Evolutionary conservation across 1,139 yeast species (phyloP).

Genomic region (Torulaspora globosa): DNA sequence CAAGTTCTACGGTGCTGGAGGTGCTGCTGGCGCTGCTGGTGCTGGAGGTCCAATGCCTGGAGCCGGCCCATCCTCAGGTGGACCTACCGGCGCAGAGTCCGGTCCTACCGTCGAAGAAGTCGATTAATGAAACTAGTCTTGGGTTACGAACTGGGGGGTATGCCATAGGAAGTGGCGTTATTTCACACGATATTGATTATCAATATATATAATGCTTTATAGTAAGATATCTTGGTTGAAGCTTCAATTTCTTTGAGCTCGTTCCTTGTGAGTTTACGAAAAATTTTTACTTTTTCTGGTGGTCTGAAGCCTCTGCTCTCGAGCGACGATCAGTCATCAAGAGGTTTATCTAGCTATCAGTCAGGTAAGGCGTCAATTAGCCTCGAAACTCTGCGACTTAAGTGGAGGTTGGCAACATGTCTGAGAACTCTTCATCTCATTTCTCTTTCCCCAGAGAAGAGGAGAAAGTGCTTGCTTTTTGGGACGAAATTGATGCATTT

Average conservation of each 20-base stretch:
- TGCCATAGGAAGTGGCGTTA: no score
- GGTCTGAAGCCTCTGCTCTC: background rate
- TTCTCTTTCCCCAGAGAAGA: conserved; percentile 80
- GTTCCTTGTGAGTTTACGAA: conserved; percentile 1
- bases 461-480: conserved; percentile 67
- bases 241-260: background rate
- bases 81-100: conserved; percentile 39
- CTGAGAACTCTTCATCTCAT: conserved; percentile 28
- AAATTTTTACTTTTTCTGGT: conserved; percentile 4
- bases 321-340: conserved; percentile 5
- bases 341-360: no score
- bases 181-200: background rate
- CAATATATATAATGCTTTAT: background rate
- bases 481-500: conserved; percentile 93
- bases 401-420: conserved; percentile 19
- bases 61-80: conserved; percentile 42
- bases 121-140: conserved; percentile 42
- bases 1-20: conserved; percentile 59
- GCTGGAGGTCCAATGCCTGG: conserved; percentile 39
- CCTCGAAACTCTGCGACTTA: background rate
- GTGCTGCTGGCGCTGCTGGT: conserved; percentile 47
- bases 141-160: no score
- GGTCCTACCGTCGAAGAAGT: conserved; percentile 77
- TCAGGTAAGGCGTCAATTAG: no score
- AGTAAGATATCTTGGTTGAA: background rate